Evolutionary conservation across 73 alveolate genomes (phyloP).

Genomic region (Paramecium pentaurelia): DNA sequence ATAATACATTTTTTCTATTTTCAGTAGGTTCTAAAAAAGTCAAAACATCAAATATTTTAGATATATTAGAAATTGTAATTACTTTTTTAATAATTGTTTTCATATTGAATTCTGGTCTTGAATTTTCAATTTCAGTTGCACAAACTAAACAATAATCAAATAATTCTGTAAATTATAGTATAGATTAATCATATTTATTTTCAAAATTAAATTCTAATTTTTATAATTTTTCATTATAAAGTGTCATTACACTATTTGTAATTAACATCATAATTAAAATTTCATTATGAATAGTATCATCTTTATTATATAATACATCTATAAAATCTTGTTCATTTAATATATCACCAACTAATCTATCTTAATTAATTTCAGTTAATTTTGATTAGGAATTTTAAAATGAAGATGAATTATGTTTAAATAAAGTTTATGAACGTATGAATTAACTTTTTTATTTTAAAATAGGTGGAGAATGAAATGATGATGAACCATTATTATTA

Average conservation of each 20-base stretch:
- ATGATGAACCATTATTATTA: neutral
- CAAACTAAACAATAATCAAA: neutral
- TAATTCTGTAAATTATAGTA: neutral
- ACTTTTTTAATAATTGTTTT: neutral
- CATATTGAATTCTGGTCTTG: neutral
- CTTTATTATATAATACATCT: neutral
- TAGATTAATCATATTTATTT: conserved; percentile 7
- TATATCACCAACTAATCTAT: neutral
- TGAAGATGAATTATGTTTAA: neutral
- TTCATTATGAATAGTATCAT: neutral
- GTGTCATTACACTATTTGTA: neutral
- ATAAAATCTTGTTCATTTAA: neutral
- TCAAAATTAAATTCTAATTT: neutral
- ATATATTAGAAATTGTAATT: neutral
- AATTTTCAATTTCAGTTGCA: neutral
- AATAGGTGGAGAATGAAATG: neutral
- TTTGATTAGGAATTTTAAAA: neutral
- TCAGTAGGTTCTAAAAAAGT: conserved; percentile 24
- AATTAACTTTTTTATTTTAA: neutral
- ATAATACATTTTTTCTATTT: neutral
- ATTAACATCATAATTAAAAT: conserved; percentile 20
- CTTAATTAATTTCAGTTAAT: neutral
- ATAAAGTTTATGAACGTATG: neutral
- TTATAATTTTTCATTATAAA: neutral
- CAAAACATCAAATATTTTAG: neutral